Percentiles rank a stretch among this genome's conserved stretches.
Evolutionary conservation across 495 filamentous ascomycete genomes (phyloP).

Genomic region (Penicillium ochrochloron): DNA sequence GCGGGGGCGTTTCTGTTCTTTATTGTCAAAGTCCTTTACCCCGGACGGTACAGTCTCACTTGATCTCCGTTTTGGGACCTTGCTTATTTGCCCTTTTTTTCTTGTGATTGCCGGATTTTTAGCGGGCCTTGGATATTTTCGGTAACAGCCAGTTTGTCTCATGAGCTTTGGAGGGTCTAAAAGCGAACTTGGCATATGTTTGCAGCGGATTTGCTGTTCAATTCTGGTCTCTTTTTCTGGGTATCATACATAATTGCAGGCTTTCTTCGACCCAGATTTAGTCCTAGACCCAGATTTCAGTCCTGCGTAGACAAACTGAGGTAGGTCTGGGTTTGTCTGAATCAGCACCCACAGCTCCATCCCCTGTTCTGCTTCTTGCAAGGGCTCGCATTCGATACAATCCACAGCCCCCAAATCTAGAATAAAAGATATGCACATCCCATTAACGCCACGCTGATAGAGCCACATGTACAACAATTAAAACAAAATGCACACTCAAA

Average conservation of each 20-base stretch:
- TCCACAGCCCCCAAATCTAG: slow-evolving; percentile 10
- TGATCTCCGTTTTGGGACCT: slow-evolving; percentile 4
- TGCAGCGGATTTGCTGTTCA: slow-evolving; percentile 14
- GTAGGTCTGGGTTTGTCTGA: background rate
- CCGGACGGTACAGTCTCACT: background rate
- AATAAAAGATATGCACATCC: slow-evolving; percentile 9
- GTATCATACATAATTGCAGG: slow-evolving; percentile 19
- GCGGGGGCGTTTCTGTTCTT: background rate
- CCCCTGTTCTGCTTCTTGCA: background rate
- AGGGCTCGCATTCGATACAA: slow-evolving; percentile 7
- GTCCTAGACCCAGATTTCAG: background rate
- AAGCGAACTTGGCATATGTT: slow-evolving; percentile 8
- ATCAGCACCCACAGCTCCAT: background rate
- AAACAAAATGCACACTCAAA: slow-evolving; percentile 50
- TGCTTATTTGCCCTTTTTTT: background rate
- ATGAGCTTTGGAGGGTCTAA: background rate
- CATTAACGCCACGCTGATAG: slow-evolving; percentile 32
- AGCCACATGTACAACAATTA: slow-evolving; percentile 9
- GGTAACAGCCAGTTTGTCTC: slow-evolving; percentile 5
- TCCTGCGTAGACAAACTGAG: background rate
- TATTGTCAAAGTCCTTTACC: background rate
- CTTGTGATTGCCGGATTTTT: slow-evolving; percentile 12
- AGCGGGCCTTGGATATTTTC: slow-evolving; percentile 20
- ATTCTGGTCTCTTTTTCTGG: slow-evolving; percentile 11
- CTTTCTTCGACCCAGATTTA: background rate